Evolutionary conservation across 352 stramenopile genomes (phyloP).

Genomic region (Phytophthora niederhauseri): DNA sequence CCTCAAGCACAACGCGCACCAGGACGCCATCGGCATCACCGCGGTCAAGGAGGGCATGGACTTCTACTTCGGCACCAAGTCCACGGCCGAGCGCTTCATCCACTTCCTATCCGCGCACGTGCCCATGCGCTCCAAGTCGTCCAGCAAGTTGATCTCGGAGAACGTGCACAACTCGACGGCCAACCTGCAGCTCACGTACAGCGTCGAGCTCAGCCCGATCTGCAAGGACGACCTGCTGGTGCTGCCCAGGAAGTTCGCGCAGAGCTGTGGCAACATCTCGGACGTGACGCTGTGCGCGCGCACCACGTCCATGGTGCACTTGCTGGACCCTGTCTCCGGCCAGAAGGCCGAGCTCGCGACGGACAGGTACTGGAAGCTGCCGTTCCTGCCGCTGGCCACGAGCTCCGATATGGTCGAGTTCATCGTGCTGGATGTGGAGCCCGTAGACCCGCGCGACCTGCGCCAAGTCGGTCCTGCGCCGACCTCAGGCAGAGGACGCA

Average conservation of each 20-base stretch:
- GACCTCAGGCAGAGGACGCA: constrained; percentile 11
- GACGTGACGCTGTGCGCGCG: constrained; percentile 63
- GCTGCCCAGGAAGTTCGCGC: constrained; percentile 59
- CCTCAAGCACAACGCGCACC: constrained; percentile 75
- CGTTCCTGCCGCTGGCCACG: constrained; percentile 65
- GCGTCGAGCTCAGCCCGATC: constrained; percentile 72
- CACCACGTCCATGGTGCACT: constrained; percentile 66
- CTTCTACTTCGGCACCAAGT: constrained; percentile 78
- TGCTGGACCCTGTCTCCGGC: constrained; percentile 64
- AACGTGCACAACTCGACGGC: constrained; percentile 66
- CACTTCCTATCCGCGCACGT: constrained; percentile 66
- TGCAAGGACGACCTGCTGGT: constrained; percentile 82
- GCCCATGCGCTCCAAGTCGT: constrained; percentile 71
- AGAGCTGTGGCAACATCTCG: constrained; percentile 70
- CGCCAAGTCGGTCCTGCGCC: constrained; percentile 21
- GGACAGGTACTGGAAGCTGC: constrained; percentile 78
- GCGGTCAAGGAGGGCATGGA: constrained; percentile 79
- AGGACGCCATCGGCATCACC: constrained; percentile 63
- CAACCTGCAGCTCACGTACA: constrained; percentile 74
- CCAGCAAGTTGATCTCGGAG: constrained; percentile 79
- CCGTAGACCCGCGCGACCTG: constrained; percentile 38
- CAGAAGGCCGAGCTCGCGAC: constrained; percentile 58
- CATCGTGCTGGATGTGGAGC: constrained; percentile 73
- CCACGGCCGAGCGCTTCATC: constrained; percentile 60
- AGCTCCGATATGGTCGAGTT: constrained; percentile 71